Conservation (phyloP, 2,329 filamentous ascomycete genomes). For the Verticillium dahliae region DNA sequence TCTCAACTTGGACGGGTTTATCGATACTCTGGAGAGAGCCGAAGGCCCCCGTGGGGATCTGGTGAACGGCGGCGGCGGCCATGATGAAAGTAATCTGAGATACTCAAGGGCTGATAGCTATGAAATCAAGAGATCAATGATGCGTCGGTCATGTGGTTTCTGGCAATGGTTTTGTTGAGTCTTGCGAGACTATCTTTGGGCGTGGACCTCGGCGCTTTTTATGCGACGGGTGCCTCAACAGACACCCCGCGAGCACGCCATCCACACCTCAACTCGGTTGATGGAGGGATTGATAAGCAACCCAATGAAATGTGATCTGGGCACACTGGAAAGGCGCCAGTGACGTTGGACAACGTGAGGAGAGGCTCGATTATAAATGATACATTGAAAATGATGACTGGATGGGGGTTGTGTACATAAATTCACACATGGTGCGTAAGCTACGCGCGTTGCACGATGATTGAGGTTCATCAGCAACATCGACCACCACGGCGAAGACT, state of each 20-base stretch:
- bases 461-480: background rate
- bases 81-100: background rate
- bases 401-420: background rate
- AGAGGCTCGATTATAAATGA: background rate
- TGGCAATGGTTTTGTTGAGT: background rate
- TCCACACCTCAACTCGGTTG: constrained; percentile 2
- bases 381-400: background rate
- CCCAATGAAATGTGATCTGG: background rate
- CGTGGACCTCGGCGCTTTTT: background rate
- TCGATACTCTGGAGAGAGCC: background rate
- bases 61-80: constrained; percentile 8
- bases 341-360: background rate
- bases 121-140: too few species aligned
- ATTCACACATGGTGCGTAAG: background rate
- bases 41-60: background rate
- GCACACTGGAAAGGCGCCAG: background rate
- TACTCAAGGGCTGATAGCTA: too few species aligned
- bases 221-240: background rate
- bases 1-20: background rate
- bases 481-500: background rate
- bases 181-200: background rate
- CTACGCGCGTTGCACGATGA: background rate
- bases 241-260: constrained; percentile 17
- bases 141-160: background rate
- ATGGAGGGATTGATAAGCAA: constrained; percentile 17